Percentiles rank a stretch among this genome's conserved stretches.
These are phyloP conservation scores for Bifiguratus adelaidae DNA, from an alignment of 192 early-diverging fungal species.

Conservation along the genomic window DNA sequence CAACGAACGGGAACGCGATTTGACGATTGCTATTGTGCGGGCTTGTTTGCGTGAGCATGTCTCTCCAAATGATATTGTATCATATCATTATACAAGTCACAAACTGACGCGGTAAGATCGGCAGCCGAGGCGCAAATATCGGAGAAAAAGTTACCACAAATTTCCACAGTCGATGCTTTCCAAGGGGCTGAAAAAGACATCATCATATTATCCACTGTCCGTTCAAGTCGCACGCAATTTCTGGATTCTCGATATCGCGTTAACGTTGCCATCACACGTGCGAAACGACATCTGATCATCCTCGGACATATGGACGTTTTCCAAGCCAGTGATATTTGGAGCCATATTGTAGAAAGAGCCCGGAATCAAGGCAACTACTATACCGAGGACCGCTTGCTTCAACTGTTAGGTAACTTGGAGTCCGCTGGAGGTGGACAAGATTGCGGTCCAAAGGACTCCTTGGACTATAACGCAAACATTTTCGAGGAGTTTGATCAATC, in stretches of 20 bases:
- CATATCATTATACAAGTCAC: not conserved
- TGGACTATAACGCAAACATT: too few species aligned
- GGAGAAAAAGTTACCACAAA: conserved; percentile 7
- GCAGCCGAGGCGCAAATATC: not conserved
- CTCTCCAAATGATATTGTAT: not conserved
- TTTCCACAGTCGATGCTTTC: conserved; percentile 66
- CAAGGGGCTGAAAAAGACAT: conserved; percentile 72
- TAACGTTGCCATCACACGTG: conserved; percentile 67
- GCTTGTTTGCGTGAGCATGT: conserved; percentile 22
- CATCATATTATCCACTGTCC: conserved; percentile 57
- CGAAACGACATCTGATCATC: conserved; percentile 54
- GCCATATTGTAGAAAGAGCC: conserved; percentile 4
- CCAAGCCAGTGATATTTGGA: conserved; percentile 14
- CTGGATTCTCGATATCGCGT: conserved; percentile 56
- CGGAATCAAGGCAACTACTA: too few species aligned
- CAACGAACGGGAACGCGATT: conserved; percentile 39
- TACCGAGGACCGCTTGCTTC: too few species aligned
- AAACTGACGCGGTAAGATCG: not conserved
- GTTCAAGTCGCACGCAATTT: conserved; percentile 43
- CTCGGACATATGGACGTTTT: conserved; percentile 35
- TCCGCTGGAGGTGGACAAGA: too few species aligned
- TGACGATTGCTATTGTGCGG: conserved; percentile 28
- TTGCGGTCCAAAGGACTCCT: too few species aligned
- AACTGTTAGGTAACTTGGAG: too few species aligned
- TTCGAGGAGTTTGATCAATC: too few species aligned